Conservation (phyloP, 345 rosid genomes). For the Jatropha curcas region DNA sequence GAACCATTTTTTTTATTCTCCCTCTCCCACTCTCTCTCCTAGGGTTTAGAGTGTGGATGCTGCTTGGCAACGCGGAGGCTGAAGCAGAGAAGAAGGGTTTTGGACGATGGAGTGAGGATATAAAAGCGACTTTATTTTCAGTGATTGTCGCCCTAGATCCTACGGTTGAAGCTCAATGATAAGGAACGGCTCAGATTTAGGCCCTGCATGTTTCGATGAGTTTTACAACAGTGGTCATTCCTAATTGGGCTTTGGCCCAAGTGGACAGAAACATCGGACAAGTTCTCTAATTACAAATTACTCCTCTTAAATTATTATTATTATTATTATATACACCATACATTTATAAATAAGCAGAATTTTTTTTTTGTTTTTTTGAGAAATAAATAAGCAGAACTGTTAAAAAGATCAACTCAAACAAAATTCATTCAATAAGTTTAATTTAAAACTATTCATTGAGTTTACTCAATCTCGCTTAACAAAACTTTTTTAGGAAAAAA, state of each 20-base stretch:
- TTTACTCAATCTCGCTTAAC: too few species aligned
- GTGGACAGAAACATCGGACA: too few species aligned
- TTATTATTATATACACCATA: too few species aligned
- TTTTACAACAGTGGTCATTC: not conserved
- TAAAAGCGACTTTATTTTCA: not conserved
- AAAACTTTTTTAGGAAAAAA: too few species aligned
- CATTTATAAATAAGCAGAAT: too few species aligned
- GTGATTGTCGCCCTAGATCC: conserved; percentile 45
- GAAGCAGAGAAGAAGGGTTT: conserved; percentile 15
- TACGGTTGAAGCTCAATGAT: conserved; percentile 22
- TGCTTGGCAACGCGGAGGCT: not conserved
- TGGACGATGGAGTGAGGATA: not conserved
- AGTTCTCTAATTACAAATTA: not conserved
- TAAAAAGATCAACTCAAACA: too few species aligned
- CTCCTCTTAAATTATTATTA: not conserved
- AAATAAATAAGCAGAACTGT: too few species aligned
- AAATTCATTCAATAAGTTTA: too few species aligned
- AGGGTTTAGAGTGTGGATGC: conserved; percentile 35
- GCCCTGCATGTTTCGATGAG: not conserved
- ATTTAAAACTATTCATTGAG: too few species aligned
- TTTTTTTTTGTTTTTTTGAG: too few species aligned
- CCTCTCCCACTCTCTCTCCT: conserved; percentile 14
- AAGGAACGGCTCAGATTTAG: not conserved
- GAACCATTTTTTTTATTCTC: conserved; percentile 62
- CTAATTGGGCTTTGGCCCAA: not conserved